Percentiles rank a stretch among this genome's conserved stretches.
Conservation (phyloP, 140 eudicot genomes). For the Oenanthe javanica region DNA sequence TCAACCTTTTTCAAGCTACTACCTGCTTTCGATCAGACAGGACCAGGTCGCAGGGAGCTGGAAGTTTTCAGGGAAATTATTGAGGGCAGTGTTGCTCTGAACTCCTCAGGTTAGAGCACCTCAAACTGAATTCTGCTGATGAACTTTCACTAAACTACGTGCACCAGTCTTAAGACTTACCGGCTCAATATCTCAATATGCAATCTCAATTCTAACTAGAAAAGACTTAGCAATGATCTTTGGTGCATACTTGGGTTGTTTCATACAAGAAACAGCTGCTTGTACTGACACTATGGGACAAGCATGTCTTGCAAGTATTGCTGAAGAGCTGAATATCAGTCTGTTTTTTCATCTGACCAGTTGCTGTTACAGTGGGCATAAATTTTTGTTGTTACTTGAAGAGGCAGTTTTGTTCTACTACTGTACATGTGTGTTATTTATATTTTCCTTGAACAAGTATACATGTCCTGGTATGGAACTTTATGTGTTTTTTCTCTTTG, state of each 20-base stretch:
- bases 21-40: slow-evolving; percentile 28
- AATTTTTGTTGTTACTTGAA: neutral
- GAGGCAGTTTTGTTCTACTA: slow-evolving; percentile 8
- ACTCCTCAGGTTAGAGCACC: slow-evolving; percentile 29
- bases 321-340: neutral
- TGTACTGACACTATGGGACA: neutral
- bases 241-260: neutral
- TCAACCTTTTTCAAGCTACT: slow-evolving; percentile 32
- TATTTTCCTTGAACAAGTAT: neutral
- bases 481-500: neutral
- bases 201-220: neutral
- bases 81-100: slow-evolving; percentile 17
- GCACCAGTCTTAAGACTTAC: neutral
- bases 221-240: neutral
- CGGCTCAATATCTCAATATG: neutral
- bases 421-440: neutral
- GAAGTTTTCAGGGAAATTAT: slow-evolving; percentile 24
- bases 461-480: neutral
- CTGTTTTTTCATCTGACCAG: neutral
- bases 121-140: slow-evolving; percentile 17
- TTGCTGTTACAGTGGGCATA: neutral
- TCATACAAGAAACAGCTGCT: neutral
- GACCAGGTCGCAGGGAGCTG: slow-evolving; percentile 23
- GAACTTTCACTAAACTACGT: neutral
- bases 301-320: neutral